Evolutionary conservation across 2,329 filamentous ascomycete genomes (phyloP), one percentile per base, ranked within the genome.

Genomic region (Chalaropsis thielavioides): DNA sequence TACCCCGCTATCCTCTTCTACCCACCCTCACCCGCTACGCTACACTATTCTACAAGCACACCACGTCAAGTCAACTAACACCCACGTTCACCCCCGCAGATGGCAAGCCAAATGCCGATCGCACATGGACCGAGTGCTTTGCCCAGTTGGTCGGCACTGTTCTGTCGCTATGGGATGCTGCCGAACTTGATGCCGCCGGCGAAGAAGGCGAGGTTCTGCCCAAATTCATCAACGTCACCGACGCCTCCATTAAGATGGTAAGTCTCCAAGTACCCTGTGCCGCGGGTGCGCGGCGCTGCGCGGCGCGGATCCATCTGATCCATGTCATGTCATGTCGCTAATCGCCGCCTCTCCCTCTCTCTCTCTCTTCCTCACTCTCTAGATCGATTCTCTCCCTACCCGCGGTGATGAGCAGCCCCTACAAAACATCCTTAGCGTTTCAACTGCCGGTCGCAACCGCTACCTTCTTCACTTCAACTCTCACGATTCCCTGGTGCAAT

Each of bases 201-300:
- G 87, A 90, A 70, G 85, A 94, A 71, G 88, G 86, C 69, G 89
- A 95, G 72, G 89, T 95, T 60, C 78, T 92, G 51, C 90, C 91
- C 40, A 94, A 89, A 62, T 99, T 96, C 73, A 92, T 99, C 74
- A 99, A 99, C 72, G 77, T 99, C 67, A 95, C 94, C 6, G 94
- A 99, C 80, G 94, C 94, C 22, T 96, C 94, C 0, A 91, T 99
- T 70, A 96, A 95, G 75, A 96, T 97, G 91, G 94, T 96, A 81
- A 70, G 75, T 68, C 19, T 35, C 24, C 24, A n/a, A n/a, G n/a
- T 22, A 44, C 24, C 51, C 51, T 56, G 51, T 56, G 51, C 3
- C 17, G n/a, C n/a, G n/a, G n/a, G n/a, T n/a, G n/a, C n/a, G n/a
- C n/a, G n/a, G n/a, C n/a, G n/a, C n/a, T n/a, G n/a, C n/a, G n/a